These are phyloP conservation scores for Sanghuangporus weigelae DNA, from an alignment of 1,284 basidiomycete genomes.

Conservation along the genomic window DNA sequence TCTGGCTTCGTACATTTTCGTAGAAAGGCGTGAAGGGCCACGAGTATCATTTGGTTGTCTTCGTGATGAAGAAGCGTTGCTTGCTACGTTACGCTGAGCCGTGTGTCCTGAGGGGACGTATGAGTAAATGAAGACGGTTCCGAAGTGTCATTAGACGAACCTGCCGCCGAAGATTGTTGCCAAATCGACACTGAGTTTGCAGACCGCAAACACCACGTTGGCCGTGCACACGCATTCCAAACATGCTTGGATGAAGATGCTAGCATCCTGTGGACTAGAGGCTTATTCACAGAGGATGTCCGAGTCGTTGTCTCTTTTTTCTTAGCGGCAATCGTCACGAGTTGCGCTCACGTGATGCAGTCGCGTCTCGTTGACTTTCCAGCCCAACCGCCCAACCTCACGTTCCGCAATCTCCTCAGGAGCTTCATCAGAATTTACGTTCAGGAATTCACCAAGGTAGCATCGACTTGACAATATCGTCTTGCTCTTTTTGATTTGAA, in stretches of 20 bases:
- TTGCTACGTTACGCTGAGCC: background rate
- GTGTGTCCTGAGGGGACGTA: background rate
- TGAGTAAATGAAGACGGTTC: background rate
- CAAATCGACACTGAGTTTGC: background rate
- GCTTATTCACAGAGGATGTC: background rate
- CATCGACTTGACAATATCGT: background rate
- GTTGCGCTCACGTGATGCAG: background rate
- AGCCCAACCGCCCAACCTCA: background rate
- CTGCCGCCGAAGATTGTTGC: background rate
- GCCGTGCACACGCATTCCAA: constrained; percentile 24
- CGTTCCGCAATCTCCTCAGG: background rate
- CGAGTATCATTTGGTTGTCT: background rate
- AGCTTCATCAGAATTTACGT: too few species aligned
- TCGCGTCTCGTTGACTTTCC: background rate
- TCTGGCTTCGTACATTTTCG: background rate
- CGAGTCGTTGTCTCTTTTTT: background rate
- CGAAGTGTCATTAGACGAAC: background rate
- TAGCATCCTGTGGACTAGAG: constrained; percentile 30
- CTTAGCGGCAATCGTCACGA: background rate
- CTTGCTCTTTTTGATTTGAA: background rate
- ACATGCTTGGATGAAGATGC: constrained; percentile 36
- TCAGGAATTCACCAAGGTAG: background rate
- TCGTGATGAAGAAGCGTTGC: background rate
- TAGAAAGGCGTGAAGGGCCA: background rate
- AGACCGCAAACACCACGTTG: background rate